Evolutionary conservation across 371 early-diverging fungal genomes (phyloP).

Genomic region (Fennellomyces sp.): DNA sequence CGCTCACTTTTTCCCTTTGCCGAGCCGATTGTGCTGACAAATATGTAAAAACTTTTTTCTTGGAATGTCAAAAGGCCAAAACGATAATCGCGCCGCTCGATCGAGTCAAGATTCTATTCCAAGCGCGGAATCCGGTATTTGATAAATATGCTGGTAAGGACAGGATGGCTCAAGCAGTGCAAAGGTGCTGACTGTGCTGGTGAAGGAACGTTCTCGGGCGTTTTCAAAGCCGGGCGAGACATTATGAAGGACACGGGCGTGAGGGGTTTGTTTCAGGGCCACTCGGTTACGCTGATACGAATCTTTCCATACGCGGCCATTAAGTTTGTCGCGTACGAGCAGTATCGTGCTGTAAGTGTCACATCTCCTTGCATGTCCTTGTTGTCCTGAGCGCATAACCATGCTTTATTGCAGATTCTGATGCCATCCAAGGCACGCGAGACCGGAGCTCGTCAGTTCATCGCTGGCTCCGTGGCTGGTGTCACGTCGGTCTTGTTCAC

Average conservation of each 20-base stretch:
- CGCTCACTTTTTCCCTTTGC: neutral
- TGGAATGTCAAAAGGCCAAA: conserved; percentile 67
- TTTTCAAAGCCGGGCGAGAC: conserved; percentile 77
- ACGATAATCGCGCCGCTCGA: conserved; percentile 95
- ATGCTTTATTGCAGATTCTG: conserved; percentile 39
- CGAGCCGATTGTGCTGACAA: neutral
- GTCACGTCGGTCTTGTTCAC: conserved; percentile 87
- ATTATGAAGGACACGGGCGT: conserved; percentile 77
- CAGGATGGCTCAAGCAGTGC: too few species aligned
- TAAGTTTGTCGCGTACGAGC: conserved; percentile 95
- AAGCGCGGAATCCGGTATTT: conserved; percentile 87
- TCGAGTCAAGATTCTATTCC: conserved; percentile 97
- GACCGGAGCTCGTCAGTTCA: conserved; percentile 61
- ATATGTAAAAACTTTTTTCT: neutral
- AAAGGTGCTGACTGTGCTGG: too few species aligned
- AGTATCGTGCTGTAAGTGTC: conserved; percentile 69
- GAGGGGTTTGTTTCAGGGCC: conserved; percentile 92
- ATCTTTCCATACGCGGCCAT: conserved; percentile 97
- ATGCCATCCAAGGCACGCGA: conserved; percentile 72
- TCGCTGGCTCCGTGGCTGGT: conserved; percentile 85
- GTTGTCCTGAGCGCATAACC: neutral
- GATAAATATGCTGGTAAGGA: conserved; percentile 80
- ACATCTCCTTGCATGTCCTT: neutral
- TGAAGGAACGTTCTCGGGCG: conserved; percentile 87
- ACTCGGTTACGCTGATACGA: conserved; percentile 89